Percentiles rank a stretch among this genome's conserved stretches.
These are phyloP conservation scores for Hanseniaspora meyeri DNA, from an alignment of 805 yeast genomes.

Conservation along the genomic window DNA sequence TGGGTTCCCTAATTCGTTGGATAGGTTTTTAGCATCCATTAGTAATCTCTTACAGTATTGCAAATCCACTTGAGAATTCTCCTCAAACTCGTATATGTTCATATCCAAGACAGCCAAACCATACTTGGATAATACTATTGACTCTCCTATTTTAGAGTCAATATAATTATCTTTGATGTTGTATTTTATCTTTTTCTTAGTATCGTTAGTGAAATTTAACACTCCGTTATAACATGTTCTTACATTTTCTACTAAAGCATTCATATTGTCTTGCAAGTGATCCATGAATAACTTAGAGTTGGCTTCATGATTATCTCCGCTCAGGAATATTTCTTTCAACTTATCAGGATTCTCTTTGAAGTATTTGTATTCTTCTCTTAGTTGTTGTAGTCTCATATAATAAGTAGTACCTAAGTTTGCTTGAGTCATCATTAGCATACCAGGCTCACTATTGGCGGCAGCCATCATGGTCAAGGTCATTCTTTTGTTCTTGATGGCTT, in stretches of 20 bases:
- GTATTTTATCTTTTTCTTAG: conserved; percentile 24
- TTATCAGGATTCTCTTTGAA: conserved; percentile 23
- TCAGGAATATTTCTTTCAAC: conserved; percentile 17
- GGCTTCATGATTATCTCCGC: conserved; percentile 21
- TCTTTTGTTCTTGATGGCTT: conserved; percentile 49
- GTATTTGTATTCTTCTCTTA: conserved; percentile 36
- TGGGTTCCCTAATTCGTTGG: conserved; percentile 51
- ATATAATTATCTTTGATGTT: conserved; percentile 27
- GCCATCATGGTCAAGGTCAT: conserved; percentile 62
- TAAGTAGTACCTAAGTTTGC: conserved; percentile 59
- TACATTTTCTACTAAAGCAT: conserved; percentile 25
- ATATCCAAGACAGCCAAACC: conserved; percentile 71
- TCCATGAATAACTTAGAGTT: conserved; percentile 19
- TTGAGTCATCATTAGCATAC: conserved; percentile 50
- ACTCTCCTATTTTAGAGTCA: conserved; percentile 41
- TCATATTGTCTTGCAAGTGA: conserved; percentile 19
- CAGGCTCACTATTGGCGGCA: conserved; percentile 54
- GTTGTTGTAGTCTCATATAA: conserved; percentile 54
- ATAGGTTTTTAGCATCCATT: conserved; percentile 57
- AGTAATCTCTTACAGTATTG: conserved; percentile 48
- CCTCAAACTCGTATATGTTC: conserved; percentile 29
- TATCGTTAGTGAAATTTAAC: conserved; percentile 30
- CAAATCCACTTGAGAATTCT: conserved; percentile 30
- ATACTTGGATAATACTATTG: conserved; percentile 68
- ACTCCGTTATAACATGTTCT: conserved; percentile 34